Conservation (phyloP, 176 grass and related monocot genomes). For the Zoysia japonica region DNA sequence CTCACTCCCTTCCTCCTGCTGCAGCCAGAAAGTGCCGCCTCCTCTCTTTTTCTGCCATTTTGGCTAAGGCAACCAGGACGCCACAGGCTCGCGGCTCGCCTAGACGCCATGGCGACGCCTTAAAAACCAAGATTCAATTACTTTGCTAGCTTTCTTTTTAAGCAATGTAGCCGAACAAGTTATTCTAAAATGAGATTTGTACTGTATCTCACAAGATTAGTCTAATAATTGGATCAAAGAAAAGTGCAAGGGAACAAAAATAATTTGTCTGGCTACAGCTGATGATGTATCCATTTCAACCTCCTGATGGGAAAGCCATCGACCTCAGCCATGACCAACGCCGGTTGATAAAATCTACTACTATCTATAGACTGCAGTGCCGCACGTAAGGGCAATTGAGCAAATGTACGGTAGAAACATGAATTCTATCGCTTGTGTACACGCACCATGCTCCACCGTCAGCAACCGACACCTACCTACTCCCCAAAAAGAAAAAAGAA, state of each 20-base stretch:
- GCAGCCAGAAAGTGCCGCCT: too few relatives aligned
- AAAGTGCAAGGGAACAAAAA: conserved; percentile 1
- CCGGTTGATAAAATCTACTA: not conserved
- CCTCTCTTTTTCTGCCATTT: too few relatives aligned
- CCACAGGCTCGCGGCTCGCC: too few relatives aligned
- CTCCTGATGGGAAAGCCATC: not conserved
- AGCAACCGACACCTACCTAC: not conserved
- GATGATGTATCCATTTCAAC: conserved; percentile 33
- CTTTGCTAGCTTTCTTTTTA: not conserved
- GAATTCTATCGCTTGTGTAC: not conserved
- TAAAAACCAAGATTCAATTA: not conserved
- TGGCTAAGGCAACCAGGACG: too few relatives aligned
- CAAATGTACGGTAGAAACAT: not conserved
- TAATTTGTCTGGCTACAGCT: conserved; percentile 18
- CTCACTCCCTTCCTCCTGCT: too few relatives aligned
- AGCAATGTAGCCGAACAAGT: not conserved
- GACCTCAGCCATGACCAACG: not conserved
- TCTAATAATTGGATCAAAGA: not conserved
- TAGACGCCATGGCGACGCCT: too few relatives aligned
- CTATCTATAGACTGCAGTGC: not conserved
- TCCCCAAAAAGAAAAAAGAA: not conserved
- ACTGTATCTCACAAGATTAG: conserved; percentile 1
- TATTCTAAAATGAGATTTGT: not conserved
- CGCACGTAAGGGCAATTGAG: not conserved
- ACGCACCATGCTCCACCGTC: not conserved